Evolutionary conservation across 2,329 filamentous ascomycete genomes (phyloP), one percentile per base, ranked within the genome.

Genomic region (Microsporum audouinii): DNA sequence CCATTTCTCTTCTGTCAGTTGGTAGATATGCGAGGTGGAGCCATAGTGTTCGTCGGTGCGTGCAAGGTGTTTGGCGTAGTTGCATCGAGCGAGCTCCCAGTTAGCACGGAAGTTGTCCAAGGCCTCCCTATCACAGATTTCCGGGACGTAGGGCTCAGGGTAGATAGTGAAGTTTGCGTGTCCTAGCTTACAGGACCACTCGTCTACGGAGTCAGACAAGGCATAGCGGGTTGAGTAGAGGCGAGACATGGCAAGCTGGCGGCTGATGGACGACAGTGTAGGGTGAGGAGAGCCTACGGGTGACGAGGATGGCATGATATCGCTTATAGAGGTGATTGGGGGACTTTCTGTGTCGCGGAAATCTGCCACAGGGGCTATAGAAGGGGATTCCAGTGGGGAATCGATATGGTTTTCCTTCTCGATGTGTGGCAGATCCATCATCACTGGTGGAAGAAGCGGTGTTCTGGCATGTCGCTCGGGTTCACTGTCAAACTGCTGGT

Each of bases 131-230:
- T 87, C 84, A 64, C 83, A 83, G 2, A 71, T 70, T 14, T 84
- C 80, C 0, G 89, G 87, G 6, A 83, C 74, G 69, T 96, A 96
- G 0, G 91, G 92, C 71, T 86, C 83, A 0, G 91, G 91, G 27
- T 83, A 77, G 67, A 97, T 95, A 68, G 84, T 91, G 72, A 95
- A 96, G 76, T 97, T 96, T 65, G 91, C 91, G 71, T 97, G 91
- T 33, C 92, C 92, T 12, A 97, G 83, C 61, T 84, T 85, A 69
- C 87, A 84, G 0, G 89, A 87, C 92, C 92, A 96, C 66, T 87
- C 84, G 71, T 95, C 90, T 57, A 85, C 80, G 4, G 71, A 68
- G 43, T 85, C 83, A 60, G 88, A 84, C n/a, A 84, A 77, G 60
- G 86, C 77, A 64, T 91, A 84, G 2, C 79, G 39, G 81, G 77